Base-by-base conservation (phyloP, 1,284 basidiomycete genomes). In the Cryptococcus hybrid region DNA sequence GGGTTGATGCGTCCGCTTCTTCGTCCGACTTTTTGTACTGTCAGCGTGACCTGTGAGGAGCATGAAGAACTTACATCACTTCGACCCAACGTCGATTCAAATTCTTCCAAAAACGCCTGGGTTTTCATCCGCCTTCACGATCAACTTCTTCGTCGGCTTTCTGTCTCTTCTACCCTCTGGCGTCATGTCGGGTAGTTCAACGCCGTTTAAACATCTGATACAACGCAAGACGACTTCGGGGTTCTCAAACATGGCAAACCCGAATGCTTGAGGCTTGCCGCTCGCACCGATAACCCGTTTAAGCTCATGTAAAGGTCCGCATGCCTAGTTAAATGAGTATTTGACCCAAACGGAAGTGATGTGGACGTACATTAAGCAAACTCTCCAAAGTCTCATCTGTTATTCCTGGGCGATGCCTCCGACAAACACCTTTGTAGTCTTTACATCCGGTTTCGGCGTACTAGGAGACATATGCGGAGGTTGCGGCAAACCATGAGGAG, bases 121-220 rank as follows among this genome's bases (percentile, higher is more conserved):
- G 92, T 96, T 78, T 93, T 93, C 89, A 1, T 97, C 93, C 49
- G 90, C 90, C 79, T 94, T 95, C 55, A 93, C 90, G 79, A 92
- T 80, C 43, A 96, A 79, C 70, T 89, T 88, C 80, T 96, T 96
- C 69, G 87, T 88, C 4, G 87, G 86, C 62, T 86, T 88, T 0
- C 88, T 86, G 63, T 91, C 87, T 70, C 61, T 54, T 13, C 65
- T 59, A 0, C 77, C 77, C 30, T 72, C 64, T 0, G 70, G 70
- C 11, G 92, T 89, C 62, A 92, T 78, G 52, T 90, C 89, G 1
- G 91, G 92, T 47, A 98, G 78, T 72, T 96, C 90, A 49, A 91
- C 82, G 15, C 85, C 85, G 73, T 95, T 91, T 63, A 97, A 80
- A 56, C 94, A 82, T 18, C 84, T 78, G 63, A 95, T 81, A 49